Percentiles rank a stretch among this genome's conserved stretches.
phyloP scores from a whole-genome alignment of 2,329 filamentous ascomycete genomes.

The Acephala macrosclerotiorum region DNA sequence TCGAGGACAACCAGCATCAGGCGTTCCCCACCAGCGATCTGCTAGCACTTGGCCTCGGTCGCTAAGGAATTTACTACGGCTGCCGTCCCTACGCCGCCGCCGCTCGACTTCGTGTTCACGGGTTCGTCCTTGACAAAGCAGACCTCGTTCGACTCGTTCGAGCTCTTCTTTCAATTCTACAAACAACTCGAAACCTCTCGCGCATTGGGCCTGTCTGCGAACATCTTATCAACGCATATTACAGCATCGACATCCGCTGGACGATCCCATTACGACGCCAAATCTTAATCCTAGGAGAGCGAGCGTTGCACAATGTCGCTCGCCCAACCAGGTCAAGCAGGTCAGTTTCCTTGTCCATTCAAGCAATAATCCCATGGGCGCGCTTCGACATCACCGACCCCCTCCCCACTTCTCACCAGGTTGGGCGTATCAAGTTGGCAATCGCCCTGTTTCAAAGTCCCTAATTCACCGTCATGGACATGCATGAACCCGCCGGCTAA shows the following conservation, averaged over 20 bases:
- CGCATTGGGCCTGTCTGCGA: background rate
- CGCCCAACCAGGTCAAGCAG: constrained; percentile 41
- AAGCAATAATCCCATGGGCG: constrained; percentile 34
- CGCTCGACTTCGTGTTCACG: background rate
- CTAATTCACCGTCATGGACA: constrained; percentile 33
- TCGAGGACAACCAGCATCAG: background rate
- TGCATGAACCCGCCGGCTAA: constrained; percentile 42
- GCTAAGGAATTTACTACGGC: constrained; percentile 30
- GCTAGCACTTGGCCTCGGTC: constrained; percentile 24
- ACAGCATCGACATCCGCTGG: background rate
- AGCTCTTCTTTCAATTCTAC: constrained; percentile 9
- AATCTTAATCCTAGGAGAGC: constrained; percentile 23
- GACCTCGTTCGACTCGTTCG: constrained; percentile 20
- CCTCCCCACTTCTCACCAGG: constrained; percentile 39
- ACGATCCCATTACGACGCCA: constrained; percentile 20
- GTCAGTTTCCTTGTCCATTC: constrained; percentile 34
- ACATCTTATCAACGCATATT: constrained; percentile 11
- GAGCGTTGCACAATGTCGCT: constrained; percentile 40
- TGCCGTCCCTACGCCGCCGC: background rate
- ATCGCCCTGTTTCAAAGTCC: constrained; percentile 41
- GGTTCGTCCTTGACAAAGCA: constrained; percentile 16
- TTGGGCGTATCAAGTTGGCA: constrained; percentile 42
- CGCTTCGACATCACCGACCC: constrained; percentile 33
- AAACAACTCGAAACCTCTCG: constrained; percentile 14
- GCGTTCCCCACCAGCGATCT: constrained; percentile 16